Evolutionary conservation across 179 eudicot species (phyloP), one percentile per base, ranked within the genome.

Genomic region (Silene noctiflora): DNA sequence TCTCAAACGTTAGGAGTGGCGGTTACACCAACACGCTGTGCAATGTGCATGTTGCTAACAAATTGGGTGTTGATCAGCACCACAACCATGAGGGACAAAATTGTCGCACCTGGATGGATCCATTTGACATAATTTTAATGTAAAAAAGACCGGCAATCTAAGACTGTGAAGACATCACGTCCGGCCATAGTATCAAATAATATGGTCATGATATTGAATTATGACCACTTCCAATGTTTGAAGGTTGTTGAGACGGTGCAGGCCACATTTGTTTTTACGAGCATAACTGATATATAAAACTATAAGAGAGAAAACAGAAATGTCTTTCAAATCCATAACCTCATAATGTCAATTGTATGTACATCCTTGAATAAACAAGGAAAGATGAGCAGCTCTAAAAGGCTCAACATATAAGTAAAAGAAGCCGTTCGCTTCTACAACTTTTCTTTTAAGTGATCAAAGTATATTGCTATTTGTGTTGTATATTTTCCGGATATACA

Each of bases 401-500:
- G 42, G 67, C 73, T 76, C 73, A 56, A 6, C 20, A 17, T 35
- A 58, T 48, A 48, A 53, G 16, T 14, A n/a, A 61, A 69, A 22
- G 68, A 75, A 61, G 59, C 42, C 75, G 53, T 75, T 79, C 29
- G 64, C 69, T 39, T 69, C 31, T 14, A 25, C 24, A 14, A 10
- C 31, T 77, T 67, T 48, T 68, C 59, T 68, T 69, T 60, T 69
- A 61, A 81, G 74, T 74, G 60, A 74, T 69, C 48, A 65, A 72
- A 11, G 76, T 53, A 55, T 74, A 69, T 53, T 71, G 71, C 75
- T 61, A 77, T 70, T 31, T n/a, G 56, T 20, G 39, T 39, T 5
- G 29, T 77, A 46, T 59, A 27, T 53, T 73, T 68, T 39, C 69
- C 53, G 53, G 62, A 73, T 81, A 58, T 78, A 81, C 81, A 77